Base-by-base conservation (phyloP, 371 early-diverging fungal genomes). In the Mortierella sp. region DNA sequence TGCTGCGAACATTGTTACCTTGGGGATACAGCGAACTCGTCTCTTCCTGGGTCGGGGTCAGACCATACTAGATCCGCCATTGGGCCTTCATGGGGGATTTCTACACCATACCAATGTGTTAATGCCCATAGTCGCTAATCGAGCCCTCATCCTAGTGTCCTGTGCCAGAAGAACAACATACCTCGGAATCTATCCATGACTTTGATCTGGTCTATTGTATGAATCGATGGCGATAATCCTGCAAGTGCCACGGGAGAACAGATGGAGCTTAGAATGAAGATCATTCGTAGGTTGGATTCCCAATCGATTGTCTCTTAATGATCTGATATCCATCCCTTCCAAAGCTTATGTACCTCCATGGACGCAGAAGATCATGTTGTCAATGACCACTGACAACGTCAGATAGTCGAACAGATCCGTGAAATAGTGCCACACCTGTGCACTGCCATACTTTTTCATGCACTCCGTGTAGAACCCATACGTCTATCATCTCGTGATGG, bases 21-120 rank as follows among this genome's bases (percentile, higher is more conserved):
- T 46, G 95, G 93, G 2, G 94, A 94, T 14, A 95, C 86, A n/a
- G 90, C 84, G 81, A 95, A 96, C 39, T 93, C 94, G 45, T 87
- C 86, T 61, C 90, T 86, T 70, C 91, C 93, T 18, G 88, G 86
- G 68, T 90, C 89, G 6, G 99, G 99, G 85, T 99, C 99, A 14
- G 96, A 95, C 99, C 99, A 99, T n/a, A 98, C 94, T 19, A 99
- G 81, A 81, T 99, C 99, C 30, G 97, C 96, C 94, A 99, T 98
- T 5, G 95, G 91, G n/a, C 99, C 99, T 80, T 96, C 96, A 76
- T 97, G 96, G 5, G 99, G 98, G 41, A 98, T 93, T 80, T 99
- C 98, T 89, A 82, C 48, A 24, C 55, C n/a, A n/a, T n/a, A n/a
- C n/a, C n/a, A n/a, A n/a, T n/a, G n/a, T n/a, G n/a, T 19, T 71